phyloP scores from a whole-genome alignment of 1,139 yeast genomes.

The Kluyveromyces sp. region DNA sequence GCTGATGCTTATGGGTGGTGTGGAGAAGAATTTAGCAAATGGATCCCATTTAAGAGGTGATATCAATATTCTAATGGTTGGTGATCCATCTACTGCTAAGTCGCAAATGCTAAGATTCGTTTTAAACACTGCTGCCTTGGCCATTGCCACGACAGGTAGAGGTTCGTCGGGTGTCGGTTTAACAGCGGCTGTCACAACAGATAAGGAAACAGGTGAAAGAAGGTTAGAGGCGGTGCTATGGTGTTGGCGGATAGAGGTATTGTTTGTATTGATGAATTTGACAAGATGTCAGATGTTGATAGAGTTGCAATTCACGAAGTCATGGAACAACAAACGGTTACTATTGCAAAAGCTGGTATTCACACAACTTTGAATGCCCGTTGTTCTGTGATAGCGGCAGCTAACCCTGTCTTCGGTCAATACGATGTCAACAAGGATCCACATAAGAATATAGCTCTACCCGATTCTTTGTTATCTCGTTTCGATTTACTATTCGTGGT shows the following conservation, averaged over 20 bases:
- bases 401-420: slow-evolving; percentile 96
- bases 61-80: slow-evolving; percentile 90
- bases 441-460: slow-evolving; percentile 90
- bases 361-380: slow-evolving; percentile 95
- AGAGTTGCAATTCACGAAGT: slow-evolving; percentile 99
- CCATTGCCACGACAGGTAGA: slow-evolving; percentile 97
- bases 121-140: slow-evolving; percentile 86
- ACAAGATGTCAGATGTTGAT: slow-evolving; percentile 94
- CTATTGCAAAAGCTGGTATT: slow-evolving; percentile 97
- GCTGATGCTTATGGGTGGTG: slow-evolving; percentile 87
- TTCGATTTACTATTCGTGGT: slow-evolving; percentile 92
- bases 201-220: slow-evolving; percentile 94
- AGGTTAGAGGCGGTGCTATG: slow-evolving; percentile 98
- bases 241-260: slow-evolving; percentile 95
- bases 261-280: slow-evolving; percentile 97
- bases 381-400: slow-evolving; percentile 97
- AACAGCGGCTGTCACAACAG: slow-evolving; percentile 97
- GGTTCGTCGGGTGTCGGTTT: slow-evolving; percentile 99
- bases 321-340: slow-evolving; percentile 98
- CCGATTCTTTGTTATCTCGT: slow-evolving; percentile 94
- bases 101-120: slow-evolving; percentile 93
- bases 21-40: slow-evolving; percentile 86
- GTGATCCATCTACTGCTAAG: slow-evolving; percentile 98
- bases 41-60: slow-evolving; percentile 99
- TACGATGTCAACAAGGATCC: slow-evolving; percentile 96